Percentiles rank a stretch among this genome's conserved stretches.
Evolutionary conservation across 192 early-diverging fungal species (phyloP).

Genomic region (Coemansia sp.): DNA sequence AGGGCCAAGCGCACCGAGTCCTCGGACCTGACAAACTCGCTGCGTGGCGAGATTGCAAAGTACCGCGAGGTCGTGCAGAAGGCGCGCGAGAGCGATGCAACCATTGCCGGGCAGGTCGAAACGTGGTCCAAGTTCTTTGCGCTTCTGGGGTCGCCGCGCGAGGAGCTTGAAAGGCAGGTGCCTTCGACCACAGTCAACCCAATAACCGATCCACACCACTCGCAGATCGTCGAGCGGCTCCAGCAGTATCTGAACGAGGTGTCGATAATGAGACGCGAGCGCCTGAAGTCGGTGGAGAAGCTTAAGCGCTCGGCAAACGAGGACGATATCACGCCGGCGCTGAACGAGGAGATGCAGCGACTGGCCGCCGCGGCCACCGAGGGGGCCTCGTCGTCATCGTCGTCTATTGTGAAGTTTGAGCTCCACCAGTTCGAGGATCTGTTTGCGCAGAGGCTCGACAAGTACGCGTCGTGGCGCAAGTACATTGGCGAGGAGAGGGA

Average conservation of each 20-base stretch:
- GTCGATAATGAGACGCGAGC: conserved; percentile 58
- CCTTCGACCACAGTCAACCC: conserved; percentile 62
- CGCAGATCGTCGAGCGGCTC: conserved; percentile 63
- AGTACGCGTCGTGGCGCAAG: conserved; percentile 68
- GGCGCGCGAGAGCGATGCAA: conserved; percentile 71
- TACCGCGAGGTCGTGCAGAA: conserved; percentile 67
- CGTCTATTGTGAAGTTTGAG: conserved; percentile 67
- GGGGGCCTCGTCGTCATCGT: conserved; percentile 15
- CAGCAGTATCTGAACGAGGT: conserved; percentile 62
- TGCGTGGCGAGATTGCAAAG: conserved; percentile 42
- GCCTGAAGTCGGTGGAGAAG: conserved; percentile 64
- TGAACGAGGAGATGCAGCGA: conserved; percentile 66
- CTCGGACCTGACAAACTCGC: conserved; percentile 34
- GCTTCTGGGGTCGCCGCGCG: conserved; percentile 33
- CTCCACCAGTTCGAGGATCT: conserved; percentile 75
- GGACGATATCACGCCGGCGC: conserved; percentile 77
- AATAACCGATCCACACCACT: conserved; percentile 61
- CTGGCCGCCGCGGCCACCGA: conserved; percentile 54
- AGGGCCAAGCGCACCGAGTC: conserved; percentile 25
- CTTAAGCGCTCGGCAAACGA: conserved; percentile 65
- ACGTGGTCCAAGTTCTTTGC: conserved; percentile 44
- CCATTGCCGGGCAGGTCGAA: conserved; percentile 55
- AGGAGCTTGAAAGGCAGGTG: conserved; percentile 59
- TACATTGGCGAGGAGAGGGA: conserved; percentile 60
- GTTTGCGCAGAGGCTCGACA: conserved; percentile 68